A percentile compares a stretch with the other conserved stretches of the same genome.
Conservation (phyloP, 306 rosid genomes). For the Ormosia emarginata region DNA sequence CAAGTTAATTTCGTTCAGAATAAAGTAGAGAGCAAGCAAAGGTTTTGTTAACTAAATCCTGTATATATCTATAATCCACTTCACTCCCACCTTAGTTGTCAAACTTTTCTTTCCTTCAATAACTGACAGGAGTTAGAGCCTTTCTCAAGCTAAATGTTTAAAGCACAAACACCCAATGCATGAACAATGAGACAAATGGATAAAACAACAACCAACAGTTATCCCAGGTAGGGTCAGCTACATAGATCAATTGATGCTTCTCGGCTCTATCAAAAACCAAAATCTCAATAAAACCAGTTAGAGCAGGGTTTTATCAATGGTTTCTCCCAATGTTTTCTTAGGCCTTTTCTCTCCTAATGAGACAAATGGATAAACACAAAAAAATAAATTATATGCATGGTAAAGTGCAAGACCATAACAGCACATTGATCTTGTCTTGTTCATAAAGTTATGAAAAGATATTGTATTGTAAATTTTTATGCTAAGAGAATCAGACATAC, state of each 20-base stretch:
- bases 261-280: too few relatives aligned
- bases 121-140: neutral
- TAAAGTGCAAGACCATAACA: too few relatives aligned
- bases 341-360: neutral
- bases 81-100: neutral
- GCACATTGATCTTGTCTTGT: too few relatives aligned
- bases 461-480: too few relatives aligned
- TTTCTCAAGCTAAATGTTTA: neutral
- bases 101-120: neutral
- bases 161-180: neutral
- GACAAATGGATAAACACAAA: neutral
- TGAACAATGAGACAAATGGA: neutral
- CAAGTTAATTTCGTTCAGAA: neutral
- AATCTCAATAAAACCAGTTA: too few relatives aligned
- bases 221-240: too few relatives aligned
- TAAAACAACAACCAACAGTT: too few relatives aligned
- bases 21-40: neutral
- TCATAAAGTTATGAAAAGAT: too few relatives aligned
- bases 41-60: neutral
- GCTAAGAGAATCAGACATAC: constrained; percentile 35
- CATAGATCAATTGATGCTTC: too few relatives aligned
- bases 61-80: neutral
- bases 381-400: too few relatives aligned
- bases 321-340: too few relatives aligned
- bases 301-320: too few relatives aligned